Conservation (phyloP, 345 rosid species). For the thale cress (Arabidopsis thaliana) region DNA sequence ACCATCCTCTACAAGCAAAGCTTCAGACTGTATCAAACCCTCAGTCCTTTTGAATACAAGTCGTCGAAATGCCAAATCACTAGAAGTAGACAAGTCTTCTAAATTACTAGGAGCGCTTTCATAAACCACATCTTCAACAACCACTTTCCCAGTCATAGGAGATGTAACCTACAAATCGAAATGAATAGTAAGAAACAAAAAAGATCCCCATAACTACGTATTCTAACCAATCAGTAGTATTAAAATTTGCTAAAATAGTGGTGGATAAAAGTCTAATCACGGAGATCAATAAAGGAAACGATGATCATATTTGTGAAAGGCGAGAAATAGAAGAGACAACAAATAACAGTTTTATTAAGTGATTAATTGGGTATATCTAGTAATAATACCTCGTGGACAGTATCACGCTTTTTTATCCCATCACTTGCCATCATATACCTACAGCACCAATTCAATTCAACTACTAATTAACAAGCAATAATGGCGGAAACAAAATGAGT, state of each 20-base stretch:
- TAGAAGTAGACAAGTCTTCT: slow-evolving; percentile 48
- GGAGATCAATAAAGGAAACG: background rate
- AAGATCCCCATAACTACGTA: slow-evolving; percentile 1
- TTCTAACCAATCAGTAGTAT: background rate
- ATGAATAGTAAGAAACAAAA: slow-evolving; percentile 10
- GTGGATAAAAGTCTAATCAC: background rate
- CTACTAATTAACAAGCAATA: background rate
- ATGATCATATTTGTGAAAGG: background rate
- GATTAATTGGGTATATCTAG: slow-evolving; percentile 5
- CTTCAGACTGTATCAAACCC: slow-evolving; percentile 91
- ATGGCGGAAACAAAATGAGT: background rate
- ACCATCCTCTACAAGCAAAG: slow-evolving; percentile 62
- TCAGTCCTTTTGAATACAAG: slow-evolving; percentile 85
- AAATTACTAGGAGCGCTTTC: slow-evolving; percentile 59
- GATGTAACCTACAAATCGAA: slow-evolving; percentile 63
- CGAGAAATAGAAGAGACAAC: background rate
- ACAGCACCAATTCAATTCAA: slow-evolving; percentile 38
- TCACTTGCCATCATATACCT: slow-evolving; percentile 95
- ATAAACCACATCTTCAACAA: slow-evolving; percentile 86
- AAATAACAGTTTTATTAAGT: background rate
- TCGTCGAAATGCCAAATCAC: slow-evolving; percentile 71
- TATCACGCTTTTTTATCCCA: slow-evolving; percentile 66
- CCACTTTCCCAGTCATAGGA: slow-evolving; percentile 68
- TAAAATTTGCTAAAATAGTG: background rate
- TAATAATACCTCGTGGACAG: slow-evolving; percentile 62